A percentile compares a stretch with the other conserved stretches of the same genome.
These are phyloP conservation scores for Quercus lobata DNA, from an alignment of 331 rosid species.

Conservation along the genomic window DNA sequence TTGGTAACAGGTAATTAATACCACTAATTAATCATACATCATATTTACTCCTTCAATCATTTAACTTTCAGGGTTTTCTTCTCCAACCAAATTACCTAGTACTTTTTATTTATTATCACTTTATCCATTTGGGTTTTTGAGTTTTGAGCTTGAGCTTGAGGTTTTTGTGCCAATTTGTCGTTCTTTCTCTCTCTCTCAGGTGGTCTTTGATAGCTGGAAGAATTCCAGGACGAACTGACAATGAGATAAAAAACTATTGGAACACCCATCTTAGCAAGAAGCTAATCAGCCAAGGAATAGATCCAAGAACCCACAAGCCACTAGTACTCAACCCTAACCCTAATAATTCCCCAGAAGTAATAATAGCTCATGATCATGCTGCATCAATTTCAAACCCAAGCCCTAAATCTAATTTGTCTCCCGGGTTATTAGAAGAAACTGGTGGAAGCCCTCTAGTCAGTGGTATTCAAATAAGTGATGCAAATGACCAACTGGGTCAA, in stretches of 20 bases:
- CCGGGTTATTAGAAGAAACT: neutral
- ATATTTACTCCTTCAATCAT: neutral
- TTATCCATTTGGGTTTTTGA: too few species aligned
- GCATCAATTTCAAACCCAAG: neutral
- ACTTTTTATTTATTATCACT: too few species aligned
- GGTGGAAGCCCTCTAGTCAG: neutral
- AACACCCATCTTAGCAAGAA: neutral
- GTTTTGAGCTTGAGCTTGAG: too few species aligned
- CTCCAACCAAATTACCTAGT: neutral
- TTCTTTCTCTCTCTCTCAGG: neutral
- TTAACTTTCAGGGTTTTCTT: neutral
- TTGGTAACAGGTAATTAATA: constrained; percentile 3
- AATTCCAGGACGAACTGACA: neutral
- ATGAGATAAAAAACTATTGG: neutral
- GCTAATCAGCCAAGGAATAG: neutral
- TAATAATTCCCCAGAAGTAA: neutral
- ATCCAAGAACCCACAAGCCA: constrained; percentile 1
- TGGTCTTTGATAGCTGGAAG: constrained; percentile 5
- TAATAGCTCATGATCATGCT: neutral
- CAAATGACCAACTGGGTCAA: neutral
- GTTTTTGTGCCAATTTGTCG: neutral
- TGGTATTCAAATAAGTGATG: neutral
- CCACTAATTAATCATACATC: neutral
- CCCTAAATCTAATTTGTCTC: neutral
- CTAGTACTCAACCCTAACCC: neutral